Evolutionary conservation across 345 rosid genomes (phyloP).

Genomic region (Eucalyptus melliodora): DNA sequence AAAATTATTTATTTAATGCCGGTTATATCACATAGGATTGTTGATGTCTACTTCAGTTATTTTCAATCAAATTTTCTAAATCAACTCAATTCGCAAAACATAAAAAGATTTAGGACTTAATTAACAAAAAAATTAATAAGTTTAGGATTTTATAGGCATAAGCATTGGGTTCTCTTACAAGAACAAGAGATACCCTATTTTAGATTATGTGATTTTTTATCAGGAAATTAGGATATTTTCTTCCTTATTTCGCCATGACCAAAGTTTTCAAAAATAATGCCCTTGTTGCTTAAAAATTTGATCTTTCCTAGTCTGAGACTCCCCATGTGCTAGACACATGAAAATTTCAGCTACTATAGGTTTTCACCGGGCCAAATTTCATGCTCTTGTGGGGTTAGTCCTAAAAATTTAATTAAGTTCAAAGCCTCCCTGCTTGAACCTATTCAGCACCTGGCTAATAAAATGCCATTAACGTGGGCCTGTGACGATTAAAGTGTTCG

Average conservation of each 20-base stretch:
- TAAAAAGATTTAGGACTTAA: too few relatives aligned
- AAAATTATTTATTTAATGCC: too few relatives aligned
- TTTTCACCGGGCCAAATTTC: background rate
- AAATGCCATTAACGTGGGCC: background rate
- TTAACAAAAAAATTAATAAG: too few relatives aligned
- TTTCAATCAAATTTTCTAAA: too few relatives aligned
- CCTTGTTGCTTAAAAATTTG: background rate
- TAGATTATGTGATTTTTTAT: too few relatives aligned
- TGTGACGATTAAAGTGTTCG: background rate
- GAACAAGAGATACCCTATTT: background rate
- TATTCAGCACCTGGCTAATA: background rate
- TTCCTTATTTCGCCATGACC: background rate
- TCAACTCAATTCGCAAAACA: too few relatives aligned
- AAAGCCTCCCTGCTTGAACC: background rate
- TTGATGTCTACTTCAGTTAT: rapidly evolving
- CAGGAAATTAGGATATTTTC: background rate
- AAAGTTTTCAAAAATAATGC: background rate
- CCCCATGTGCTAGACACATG: background rate
- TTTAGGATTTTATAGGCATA: too few relatives aligned
- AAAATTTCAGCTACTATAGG: background rate
- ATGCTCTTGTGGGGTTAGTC: background rate
- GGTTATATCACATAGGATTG: too few relatives aligned
- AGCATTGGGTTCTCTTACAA: background rate
- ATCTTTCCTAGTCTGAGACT: background rate
- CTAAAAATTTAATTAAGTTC: background rate